Evolutionary conservation across 75 land plant genomes (phyloP).

Genomic region (Cryptomeria japonica): DNA sequence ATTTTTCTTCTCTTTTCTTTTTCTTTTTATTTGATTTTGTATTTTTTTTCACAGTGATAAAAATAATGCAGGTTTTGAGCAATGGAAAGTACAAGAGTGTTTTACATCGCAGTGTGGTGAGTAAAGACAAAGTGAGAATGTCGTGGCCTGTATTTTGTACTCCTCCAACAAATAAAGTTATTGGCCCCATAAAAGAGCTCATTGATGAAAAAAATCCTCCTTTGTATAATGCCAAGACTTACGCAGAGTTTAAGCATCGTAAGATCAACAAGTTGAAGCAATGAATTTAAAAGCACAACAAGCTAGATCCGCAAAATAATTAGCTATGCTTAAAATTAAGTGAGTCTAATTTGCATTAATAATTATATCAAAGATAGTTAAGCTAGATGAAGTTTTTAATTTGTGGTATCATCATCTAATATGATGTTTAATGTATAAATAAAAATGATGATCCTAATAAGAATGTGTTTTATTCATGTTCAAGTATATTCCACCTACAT

Average conservation of each 20-base stretch:
- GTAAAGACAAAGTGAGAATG: slow-evolving; percentile 37
- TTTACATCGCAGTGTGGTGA: slow-evolving; percentile 53
- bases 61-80: slow-evolving; percentile 38
- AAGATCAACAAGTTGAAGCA: slow-evolving; percentile 47
- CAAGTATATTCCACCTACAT: too few relatives aligned
- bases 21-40: background rate
- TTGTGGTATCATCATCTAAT: too few relatives aligned
- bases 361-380: too few relatives aligned
- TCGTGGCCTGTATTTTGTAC: slow-evolving; percentile 50
- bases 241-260: slow-evolving; percentile 42
- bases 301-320: too few relatives aligned
- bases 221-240: slow-evolving; percentile 51
- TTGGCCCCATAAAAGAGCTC: slow-evolving; percentile 35
- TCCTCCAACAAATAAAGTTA: slow-evolving; percentile 33
- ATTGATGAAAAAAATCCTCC: slow-evolving; percentile 27
- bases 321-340: too few relatives aligned
- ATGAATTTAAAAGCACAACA: background rate
- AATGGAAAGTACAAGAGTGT: slow-evolving; percentile 74
- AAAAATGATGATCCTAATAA: too few relatives aligned
- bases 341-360: too few relatives aligned
- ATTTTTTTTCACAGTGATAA: background rate
- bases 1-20: background rate
- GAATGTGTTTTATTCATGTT: too few relatives aligned
- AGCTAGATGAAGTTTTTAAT: too few relatives aligned
- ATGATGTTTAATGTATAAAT: too few relatives aligned